Percentiles rank a stretch among this genome's conserved stretches.
Evolutionary conservation across 768 basidiomycete species (phyloP).

Genomic region (Boletellus emodensis): DNA sequence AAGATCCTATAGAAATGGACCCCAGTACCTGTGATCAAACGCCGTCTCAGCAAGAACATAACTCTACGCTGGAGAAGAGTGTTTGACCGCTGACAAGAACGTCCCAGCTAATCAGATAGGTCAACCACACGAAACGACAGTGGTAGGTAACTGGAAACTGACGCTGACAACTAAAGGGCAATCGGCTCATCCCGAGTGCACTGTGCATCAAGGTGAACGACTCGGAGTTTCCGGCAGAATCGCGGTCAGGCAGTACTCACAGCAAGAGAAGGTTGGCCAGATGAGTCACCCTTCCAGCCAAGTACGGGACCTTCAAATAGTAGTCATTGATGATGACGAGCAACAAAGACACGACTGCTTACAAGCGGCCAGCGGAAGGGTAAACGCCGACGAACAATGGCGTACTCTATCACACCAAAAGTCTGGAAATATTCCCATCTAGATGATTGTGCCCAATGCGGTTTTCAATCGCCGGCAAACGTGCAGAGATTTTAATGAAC

Average conservation of each 20-base stretch:
- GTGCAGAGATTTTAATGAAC: background rate
- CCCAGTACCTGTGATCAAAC: background rate
- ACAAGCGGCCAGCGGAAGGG: constrained; percentile 27
- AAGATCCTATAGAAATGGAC: constrained; percentile 5
- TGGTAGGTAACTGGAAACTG: background rate
- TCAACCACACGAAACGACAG: background rate
- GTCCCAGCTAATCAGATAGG: background rate
- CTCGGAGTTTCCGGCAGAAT: too few species aligned
- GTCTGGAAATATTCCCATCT: constrained; percentile 27
- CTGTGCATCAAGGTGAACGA: constrained; percentile 1
- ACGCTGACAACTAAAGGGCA: constrained; percentile 6
- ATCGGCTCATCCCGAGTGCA: background rate
- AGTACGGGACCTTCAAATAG: constrained; percentile 10
- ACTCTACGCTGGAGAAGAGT: background rate
- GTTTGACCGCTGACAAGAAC: constrained; percentile 2
- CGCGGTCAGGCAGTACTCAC: background rate
- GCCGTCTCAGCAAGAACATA: background rate
- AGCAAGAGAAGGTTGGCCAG: background rate
- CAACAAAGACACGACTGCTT: background rate
- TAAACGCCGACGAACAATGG: constrained; percentile 16
- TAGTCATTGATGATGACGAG: background rate
- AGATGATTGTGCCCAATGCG: background rate
- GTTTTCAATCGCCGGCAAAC: too few species aligned
- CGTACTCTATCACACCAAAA: constrained; percentile 18
- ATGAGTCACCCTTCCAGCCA: constrained; percentile 6